Evolutionary conservation across 2,329 filamentous ascomycete species (phyloP).

Genomic region (Fusarium sp.): DNA sequence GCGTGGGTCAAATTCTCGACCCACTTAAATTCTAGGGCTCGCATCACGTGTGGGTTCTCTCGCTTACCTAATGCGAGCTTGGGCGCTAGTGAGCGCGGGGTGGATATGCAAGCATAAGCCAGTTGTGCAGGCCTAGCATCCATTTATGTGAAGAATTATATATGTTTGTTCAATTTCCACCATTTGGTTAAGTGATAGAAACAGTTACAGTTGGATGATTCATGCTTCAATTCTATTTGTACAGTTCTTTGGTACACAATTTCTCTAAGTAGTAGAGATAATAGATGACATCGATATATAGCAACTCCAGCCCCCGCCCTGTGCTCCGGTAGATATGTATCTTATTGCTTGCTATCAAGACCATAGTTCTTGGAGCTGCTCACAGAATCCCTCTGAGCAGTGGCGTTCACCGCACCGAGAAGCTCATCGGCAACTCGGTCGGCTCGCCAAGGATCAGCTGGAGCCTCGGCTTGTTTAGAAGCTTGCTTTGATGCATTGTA

Average conservation of each 20-base stretch:
- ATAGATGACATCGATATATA: conserved; percentile 47
- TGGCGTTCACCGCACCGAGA: conserved; percentile 32
- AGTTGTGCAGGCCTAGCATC: not conserved
- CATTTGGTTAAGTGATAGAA: not conserved
- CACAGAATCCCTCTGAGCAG: conserved; percentile 62
- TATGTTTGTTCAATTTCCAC: not conserved
- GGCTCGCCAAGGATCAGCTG: conserved; percentile 40
- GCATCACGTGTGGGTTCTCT: conserved; percentile 29
- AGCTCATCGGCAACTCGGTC: conserved; percentile 50
- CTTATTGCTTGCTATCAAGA: conserved; percentile 47
- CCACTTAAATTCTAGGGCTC: conserved; percentile 51
- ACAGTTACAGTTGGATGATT: conserved; percentile 9
- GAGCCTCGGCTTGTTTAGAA: conserved; percentile 13
- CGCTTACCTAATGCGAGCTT: not conserved
- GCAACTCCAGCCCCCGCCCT: conserved; percentile 18
- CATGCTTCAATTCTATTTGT: conserved; percentile 51
- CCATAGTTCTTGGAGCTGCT: conserved; percentile 58
- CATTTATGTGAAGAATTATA: not conserved
- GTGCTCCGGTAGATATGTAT: conserved; percentile 3
- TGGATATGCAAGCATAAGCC: not conserved
- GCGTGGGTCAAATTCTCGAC: conserved; percentile 18
- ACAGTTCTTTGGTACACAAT: conserved; percentile 51
- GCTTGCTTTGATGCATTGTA: conserved; percentile 48
- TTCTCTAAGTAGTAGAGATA: conserved; percentile 36
- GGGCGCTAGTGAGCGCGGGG: not conserved